These are phyloP conservation scores for Nicotiana obtusifolia DNA, from an alignment of 257 asterid species.

Conservation along the genomic window DNA sequence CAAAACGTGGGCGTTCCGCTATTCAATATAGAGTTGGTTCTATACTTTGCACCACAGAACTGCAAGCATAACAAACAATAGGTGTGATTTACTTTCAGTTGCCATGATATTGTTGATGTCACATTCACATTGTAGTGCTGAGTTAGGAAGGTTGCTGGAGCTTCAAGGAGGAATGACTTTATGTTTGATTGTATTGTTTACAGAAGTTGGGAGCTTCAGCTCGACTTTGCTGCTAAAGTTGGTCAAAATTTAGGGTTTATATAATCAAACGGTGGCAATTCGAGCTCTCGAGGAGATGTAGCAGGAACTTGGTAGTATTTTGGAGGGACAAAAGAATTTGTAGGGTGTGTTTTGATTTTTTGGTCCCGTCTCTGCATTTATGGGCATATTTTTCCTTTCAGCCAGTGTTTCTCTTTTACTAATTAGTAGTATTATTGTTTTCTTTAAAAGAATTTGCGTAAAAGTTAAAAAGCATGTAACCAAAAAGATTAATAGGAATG, in stretches of 20 bases:
- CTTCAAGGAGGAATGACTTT: background rate
- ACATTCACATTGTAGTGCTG: background rate
- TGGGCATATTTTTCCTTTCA: background rate
- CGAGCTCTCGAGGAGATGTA: background rate
- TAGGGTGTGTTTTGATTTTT: background rate
- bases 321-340: background rate
- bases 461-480: background rate
- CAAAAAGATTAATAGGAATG: background rate
- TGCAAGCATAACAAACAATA: background rate
- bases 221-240: background rate
- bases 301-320: background rate
- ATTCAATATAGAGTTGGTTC: background rate
- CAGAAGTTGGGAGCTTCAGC: background rate
- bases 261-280: background rate
- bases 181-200: background rate
- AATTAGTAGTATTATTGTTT: background rate
- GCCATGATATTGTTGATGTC: background rate
- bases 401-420: background rate
- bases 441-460: background rate
- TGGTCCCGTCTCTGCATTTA: background rate
- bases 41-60: background rate
- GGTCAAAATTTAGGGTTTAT: background rate
- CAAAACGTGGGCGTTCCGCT: background rate
- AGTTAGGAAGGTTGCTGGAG: background rate
- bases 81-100: background rate